A percentile compares a stretch with the other conserved stretches of the same genome.
phyloP scores from a whole-genome alignment of 352 stramenopile genomes.

The Globisporangium recalcitrans region DNA sequence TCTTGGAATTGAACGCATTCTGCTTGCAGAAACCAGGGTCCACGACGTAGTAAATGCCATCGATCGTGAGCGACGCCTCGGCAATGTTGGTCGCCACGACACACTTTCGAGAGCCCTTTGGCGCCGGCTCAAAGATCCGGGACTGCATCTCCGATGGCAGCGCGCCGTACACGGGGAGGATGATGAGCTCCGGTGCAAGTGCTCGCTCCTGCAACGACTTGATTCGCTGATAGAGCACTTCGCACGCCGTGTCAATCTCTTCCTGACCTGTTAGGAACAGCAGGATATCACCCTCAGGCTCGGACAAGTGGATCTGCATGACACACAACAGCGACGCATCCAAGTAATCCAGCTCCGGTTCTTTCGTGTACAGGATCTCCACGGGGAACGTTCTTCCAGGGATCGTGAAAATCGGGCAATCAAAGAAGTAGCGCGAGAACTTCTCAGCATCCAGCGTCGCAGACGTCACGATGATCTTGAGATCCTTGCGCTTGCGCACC shows the following conservation, averaged over 20 bases:
- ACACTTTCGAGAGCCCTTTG: constrained; percentile 94
- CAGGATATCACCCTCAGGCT: constrained; percentile 97
- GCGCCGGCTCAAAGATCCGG: constrained; percentile 97
- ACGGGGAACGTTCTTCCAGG: constrained; percentile 97
- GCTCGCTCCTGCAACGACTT: constrained; percentile 92
- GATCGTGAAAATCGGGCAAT: constrained; percentile 98
- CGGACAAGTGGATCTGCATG: constrained; percentile 99
- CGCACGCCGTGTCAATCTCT: constrained; percentile 98
- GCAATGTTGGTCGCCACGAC: constrained; percentile 99
- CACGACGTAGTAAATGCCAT: constrained; percentile 95
- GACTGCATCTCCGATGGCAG: constrained; percentile 99
- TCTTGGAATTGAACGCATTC: constrained; percentile 98
- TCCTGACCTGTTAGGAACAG: constrained; percentile 99
- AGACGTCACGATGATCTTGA: constrained; percentile 90
- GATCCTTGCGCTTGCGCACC: constrained; percentile 74
- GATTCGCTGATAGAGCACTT: constrained; percentile 97
- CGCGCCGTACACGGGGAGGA: constrained; percentile 97
- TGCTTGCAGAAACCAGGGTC: constrained; percentile 97
- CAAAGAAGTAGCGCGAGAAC: constrained; percentile 97
- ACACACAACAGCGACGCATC: constrained; percentile 97
- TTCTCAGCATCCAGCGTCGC: constrained; percentile 98
- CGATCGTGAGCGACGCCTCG: constrained; percentile 99
- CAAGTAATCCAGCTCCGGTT: constrained; percentile 97
- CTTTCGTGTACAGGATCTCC: constrained; percentile 98
- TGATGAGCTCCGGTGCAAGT: constrained; percentile 96